Evolutionary conservation across 805 yeast species (phyloP).

Genomic region (Kodamaea nitidulidarum): DNA sequence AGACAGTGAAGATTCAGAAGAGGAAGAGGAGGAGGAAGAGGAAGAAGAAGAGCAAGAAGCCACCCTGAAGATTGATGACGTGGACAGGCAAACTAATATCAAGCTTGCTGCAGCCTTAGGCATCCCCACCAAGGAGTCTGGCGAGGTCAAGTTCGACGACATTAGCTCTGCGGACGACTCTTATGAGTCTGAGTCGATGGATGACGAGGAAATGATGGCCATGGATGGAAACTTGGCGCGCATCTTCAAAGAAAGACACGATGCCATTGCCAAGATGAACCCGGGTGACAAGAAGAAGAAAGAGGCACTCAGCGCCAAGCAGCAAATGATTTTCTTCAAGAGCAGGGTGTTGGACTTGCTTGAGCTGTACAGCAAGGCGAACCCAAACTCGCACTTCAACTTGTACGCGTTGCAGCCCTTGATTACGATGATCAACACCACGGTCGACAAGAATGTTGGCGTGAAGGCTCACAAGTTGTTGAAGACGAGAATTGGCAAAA

Average conservation of each 20-base stretch:
- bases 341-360: conserved; percentile 73
- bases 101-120: conserved; percentile 71
- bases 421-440: conserved; percentile 55
- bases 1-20: conserved; percentile 23
- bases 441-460: conserved; percentile 67
- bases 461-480: conserved; percentile 71
- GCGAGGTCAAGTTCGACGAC: conserved; percentile 43
- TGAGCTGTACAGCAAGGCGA: conserved; percentile 53
- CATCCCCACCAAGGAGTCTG: conserved; percentile 45
- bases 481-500: conserved; percentile 55
- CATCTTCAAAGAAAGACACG: conserved; percentile 80
- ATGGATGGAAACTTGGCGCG: conserved; percentile 78
- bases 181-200: conserved; percentile 74
- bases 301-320: conserved; percentile 75
- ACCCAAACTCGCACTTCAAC: conserved; percentile 38
- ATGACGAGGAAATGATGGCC: conserved; percentile 95
- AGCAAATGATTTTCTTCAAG: conserved; percentile 75
- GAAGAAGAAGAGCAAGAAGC: conserved; percentile 16
- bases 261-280: conserved; percentile 47
- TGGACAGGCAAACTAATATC: conserved; percentile 47
- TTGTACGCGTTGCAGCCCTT: conserved; percentile 52
- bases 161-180: conserved; percentile 42
- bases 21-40: conserved; percentile 21
- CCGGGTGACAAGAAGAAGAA: conserved; percentile 64
- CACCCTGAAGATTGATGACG: conserved; percentile 13